Conservation (phyloP, 2,329 filamentous ascomycete genomes). For the Stachybotrys echinatus region DNA sequence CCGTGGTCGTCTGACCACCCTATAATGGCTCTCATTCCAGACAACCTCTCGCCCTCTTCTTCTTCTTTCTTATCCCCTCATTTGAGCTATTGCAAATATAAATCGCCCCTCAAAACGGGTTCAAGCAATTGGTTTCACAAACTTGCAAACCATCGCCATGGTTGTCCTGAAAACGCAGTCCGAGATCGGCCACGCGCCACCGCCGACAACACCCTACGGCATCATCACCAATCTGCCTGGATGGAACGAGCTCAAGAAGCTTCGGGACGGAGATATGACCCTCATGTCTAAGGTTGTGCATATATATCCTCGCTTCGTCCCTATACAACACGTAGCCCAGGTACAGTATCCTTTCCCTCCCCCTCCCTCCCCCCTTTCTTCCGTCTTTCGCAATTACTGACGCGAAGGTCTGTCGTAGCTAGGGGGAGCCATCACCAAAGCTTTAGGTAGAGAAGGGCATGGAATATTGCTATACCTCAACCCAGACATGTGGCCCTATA, state of each 20-base stretch:
- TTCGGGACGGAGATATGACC: conserved; percentile 35
- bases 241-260: conserved; percentile 31
- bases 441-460: conserved; percentile 19
- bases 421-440: conserved; percentile 26
- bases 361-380: neutral
- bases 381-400: neutral
- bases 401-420: too few species aligned
- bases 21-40: too few species aligned
- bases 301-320: conserved; percentile 42
- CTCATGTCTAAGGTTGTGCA: conserved; percentile 29
- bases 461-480: conserved; percentile 24
- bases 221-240: conserved; percentile 39
- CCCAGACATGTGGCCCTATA: conserved; percentile 22
- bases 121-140: too few species aligned
- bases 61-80: too few species aligned
- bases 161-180: conserved; percentile 30
- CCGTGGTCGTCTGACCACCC: too few species aligned
- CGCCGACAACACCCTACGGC: conserved; percentile 40
- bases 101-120: too few species aligned
- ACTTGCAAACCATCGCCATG: conserved; percentile 16
- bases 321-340: conserved; percentile 27
- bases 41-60: too few species aligned
- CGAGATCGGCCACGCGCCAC: conserved; percentile 38
- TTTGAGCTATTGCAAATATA: too few species aligned
- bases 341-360: conserved; percentile 17